Conservation (phyloP, 148 eudicot genomes). For the Gaultheria prostrata region DNA sequence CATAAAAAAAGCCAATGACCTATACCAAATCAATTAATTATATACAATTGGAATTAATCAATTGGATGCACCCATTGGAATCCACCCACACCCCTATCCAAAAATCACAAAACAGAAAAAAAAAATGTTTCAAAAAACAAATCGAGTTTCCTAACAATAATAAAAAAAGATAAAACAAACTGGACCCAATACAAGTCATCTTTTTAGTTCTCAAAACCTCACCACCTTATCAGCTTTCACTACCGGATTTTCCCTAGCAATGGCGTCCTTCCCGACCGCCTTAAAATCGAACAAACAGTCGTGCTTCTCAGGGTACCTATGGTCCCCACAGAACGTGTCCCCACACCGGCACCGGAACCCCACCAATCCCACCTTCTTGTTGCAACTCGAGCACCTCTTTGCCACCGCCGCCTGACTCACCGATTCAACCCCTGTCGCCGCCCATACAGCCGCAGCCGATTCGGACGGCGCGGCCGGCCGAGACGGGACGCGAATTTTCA, state of each 20-base stretch:
- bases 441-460: not conserved
- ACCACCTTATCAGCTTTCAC: slow-evolving; percentile 8
- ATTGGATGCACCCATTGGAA: no score
- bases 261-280: slow-evolving; percentile 5
- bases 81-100: no score
- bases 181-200: not conserved
- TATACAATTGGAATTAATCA: no score
- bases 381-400: slow-evolving; percentile 53
- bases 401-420: not conserved
- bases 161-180: not conserved
- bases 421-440: no score
- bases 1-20: no score
- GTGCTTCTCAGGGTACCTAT: slow-evolving; percentile 20
- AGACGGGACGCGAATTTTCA: not conserved
- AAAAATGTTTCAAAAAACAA: no score
- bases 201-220: slow-evolving; percentile 12
- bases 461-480: not conserved
- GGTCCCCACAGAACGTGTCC: slow-evolving; percentile 37
- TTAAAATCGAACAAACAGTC: slow-evolving; percentile 12
- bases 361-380: slow-evolving; percentile 60
- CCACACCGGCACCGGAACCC: slow-evolving; percentile 65
- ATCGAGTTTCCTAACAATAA: no score
- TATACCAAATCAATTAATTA: no score
- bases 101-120: no score
- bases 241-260: slow-evolving; percentile 14